These are phyloP conservation scores for Camellia sinensis DNA, from an alignment of 148 eudicot genomes.

Conservation along the genomic window DNA sequence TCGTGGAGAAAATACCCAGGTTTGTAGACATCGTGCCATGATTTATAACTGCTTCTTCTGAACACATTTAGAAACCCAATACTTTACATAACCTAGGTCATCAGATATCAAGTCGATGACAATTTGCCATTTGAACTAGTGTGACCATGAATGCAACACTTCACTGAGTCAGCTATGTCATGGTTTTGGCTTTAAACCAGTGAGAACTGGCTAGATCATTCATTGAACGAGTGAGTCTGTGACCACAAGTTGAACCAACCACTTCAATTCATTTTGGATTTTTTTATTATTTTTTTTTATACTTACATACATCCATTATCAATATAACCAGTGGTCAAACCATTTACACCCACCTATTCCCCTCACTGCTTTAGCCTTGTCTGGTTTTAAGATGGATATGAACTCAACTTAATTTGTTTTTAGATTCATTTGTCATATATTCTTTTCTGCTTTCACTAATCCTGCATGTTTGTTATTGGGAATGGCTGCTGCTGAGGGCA, in stretches of 20 bases:
- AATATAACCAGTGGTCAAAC: background rate
- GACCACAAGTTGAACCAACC: background rate
- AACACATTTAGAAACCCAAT: background rate
- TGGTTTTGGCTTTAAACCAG: background rate
- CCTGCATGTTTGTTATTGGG: background rate
- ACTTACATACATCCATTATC: background rate
- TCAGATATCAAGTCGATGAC: background rate
- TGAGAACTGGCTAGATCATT: background rate
- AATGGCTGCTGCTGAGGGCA: background rate
- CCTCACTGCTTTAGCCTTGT: background rate
- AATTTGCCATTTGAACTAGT: background rate
- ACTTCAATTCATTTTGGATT: background rate
- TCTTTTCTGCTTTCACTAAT: background rate
- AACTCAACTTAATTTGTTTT: background rate
- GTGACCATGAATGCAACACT: background rate
- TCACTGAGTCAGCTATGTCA: background rate
- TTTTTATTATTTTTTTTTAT: background rate
- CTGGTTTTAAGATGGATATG: background rate
- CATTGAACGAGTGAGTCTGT: background rate
- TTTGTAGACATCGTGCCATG: conserved; percentile 12
- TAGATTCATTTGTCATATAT: background rate
- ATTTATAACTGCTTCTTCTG: background rate
- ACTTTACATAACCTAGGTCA: background rate
- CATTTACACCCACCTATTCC: background rate
- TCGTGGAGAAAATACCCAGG: conserved; percentile 94